phyloP scores from a whole-genome alignment of 352 stramenopile species.

The Phytophthora fragariae region DNA sequence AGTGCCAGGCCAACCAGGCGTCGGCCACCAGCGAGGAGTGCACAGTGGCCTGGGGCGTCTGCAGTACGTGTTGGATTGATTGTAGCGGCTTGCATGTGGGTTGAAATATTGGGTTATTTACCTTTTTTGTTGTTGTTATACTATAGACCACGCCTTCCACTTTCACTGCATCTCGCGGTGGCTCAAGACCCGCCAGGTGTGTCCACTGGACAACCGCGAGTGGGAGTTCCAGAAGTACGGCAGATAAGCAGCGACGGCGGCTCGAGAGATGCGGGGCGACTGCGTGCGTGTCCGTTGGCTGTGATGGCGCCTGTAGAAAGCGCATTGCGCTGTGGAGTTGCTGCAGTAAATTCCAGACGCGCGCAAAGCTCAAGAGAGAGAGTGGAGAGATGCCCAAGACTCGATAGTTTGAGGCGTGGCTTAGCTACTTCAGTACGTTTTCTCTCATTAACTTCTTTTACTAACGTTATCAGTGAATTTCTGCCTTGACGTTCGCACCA shows the following conservation, averaged over 20 bases:
- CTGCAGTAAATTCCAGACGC: background rate
- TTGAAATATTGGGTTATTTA: background rate
- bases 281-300: constrained; percentile 3
- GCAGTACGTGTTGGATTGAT: constrained; percentile 62
- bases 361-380: constrained; percentile 11
- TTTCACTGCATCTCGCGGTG: constrained; percentile 99
- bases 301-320: constrained; percentile 14
- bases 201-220: constrained; percentile 99
- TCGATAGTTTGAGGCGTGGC: background rate
- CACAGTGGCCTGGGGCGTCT: constrained; percentile 88
- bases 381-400: background rate
- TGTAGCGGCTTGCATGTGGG: background rate
- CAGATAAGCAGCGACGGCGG: constrained; percentile 55
- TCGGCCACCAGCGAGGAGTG: constrained; percentile 90
- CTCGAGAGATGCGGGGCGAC: constrained; percentile 4
- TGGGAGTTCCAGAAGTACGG: constrained; percentile 99
- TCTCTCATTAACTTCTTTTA: constrained; percentile 36
- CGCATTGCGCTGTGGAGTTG: background rate
- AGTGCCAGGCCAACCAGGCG: constrained; percentile 97
- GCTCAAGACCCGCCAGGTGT: constrained; percentile 99
- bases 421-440: constrained; percentile 39
- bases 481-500: constrained; percentile 20
- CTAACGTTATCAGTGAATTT: constrained; percentile 39
- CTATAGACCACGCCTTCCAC: constrained; percentile 98
- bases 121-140: constrained; percentile 34